phyloP scores from a whole-genome alignment of 177 flowering plant species.

The Vitis hybrid region DNA sequence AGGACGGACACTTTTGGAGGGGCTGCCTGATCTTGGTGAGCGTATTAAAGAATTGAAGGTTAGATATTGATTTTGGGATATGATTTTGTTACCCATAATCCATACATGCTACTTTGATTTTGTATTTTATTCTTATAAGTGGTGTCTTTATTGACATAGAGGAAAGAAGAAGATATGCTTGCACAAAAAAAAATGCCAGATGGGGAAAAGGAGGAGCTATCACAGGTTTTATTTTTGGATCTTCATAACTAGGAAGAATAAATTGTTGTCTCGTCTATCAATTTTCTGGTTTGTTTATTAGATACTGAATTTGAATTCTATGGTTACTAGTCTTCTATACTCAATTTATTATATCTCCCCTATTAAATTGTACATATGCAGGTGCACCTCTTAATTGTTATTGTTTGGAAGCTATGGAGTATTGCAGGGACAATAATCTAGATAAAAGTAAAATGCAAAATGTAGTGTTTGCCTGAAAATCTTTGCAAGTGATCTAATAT shows the following conservation, averaged over 20 bases:
- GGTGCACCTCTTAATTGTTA: neutral
- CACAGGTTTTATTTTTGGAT: conserved; percentile 60
- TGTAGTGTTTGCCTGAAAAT: neutral
- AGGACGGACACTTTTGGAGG: conserved; percentile 69
- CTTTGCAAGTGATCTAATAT: no score
- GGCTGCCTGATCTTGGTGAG: conserved; percentile 85
- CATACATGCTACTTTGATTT: neutral
- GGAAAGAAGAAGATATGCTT: conserved; percentile 88
- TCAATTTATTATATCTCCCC: neutral
- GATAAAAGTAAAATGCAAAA: neutral
- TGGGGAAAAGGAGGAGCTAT: conserved; percentile 84
- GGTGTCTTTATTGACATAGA: conserved; percentile 32
- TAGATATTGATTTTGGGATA: neutral
- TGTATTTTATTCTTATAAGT: neutral
- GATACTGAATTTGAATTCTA: neutral
- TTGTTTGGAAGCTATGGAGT: neutral
- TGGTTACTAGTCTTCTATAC: neutral
- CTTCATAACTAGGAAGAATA: conserved; percentile 1
- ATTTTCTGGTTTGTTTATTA: neutral
- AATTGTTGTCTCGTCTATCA: neutral
- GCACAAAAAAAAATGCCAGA: conserved; percentile 94
- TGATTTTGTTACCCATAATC: neutral
- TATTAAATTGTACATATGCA: neutral
- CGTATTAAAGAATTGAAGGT: conserved; percentile 82
- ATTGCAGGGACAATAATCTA: neutral